Base-by-base conservation (phyloP, 805 yeast species). In the Pichia phayaonensis region DNA sequence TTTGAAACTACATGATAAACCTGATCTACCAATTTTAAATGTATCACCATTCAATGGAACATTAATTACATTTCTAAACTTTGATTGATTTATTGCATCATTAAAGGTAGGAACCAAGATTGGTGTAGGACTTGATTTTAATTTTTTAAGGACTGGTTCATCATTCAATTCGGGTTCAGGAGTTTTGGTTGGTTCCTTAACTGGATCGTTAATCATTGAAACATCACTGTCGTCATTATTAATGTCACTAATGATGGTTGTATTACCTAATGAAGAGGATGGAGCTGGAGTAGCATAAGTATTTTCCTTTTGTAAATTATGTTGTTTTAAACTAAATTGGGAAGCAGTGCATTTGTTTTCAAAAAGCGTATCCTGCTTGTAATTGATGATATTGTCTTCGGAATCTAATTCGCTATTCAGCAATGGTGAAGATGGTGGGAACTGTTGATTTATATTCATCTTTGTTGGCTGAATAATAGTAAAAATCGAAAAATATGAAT, bases 251-350 rank as follows among this genome's bases (percentile, higher is more conserved):
- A 27, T 48, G 16, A 59, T 56, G 11, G 59, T 57, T 0, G 59
- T 48, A 27, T 59, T 58, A 13, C 79, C 80, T 8, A 70, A 58
- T 8, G 79, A 73, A 1, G 83, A 77, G 1, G 89, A 83, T 0
- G 92, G 90, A 56, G 81, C 77, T 21, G 92, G 92, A 1, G 90
- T 84, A 13, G 88, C 87, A 58, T 81, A 81, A 11, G 71, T 71
- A 23, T 53, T 44, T 34, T 27, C 42, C 39, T 29, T 24, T 3
- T 39, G 38, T n/a, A 34, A 34, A 34, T 3, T 11, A 34, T 5
- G 18, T 34, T 34, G 38, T 34, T 16, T 34, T 4, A n/a, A 16
- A 34, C 10, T 34, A 20, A 34, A 34, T n/a, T 34, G 16, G 16
- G 38, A 34, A 16, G 38, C 38, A 34, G n/a, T 20, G n/a, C 11